Conservation (phyloP, 2,329 filamentous ascomycete genomes). For the Aspergillus hiratsukae region DNA sequence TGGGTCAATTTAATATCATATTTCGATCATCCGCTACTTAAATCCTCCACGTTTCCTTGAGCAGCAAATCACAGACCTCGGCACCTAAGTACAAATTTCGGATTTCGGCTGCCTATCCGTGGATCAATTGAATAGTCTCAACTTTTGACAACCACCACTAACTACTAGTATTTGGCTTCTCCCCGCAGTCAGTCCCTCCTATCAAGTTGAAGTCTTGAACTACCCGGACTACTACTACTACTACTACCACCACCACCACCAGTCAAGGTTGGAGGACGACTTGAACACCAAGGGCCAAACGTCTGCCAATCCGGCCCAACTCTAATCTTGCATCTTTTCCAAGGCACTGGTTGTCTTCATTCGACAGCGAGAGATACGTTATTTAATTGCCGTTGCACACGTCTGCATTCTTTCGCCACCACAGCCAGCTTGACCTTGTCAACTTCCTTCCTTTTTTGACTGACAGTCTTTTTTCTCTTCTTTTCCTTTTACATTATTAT, state of each 20-base stretch:
- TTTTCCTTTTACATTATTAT: slow-evolving; percentile 1
- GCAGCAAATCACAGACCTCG: neutral
- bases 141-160: neutral
- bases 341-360: neutral
- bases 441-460: slow-evolving; percentile 4
- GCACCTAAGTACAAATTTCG: neutral
- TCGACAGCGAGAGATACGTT: neutral
- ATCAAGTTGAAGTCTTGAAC: neutral
- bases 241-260: too few relatives aligned
- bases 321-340: slow-evolving; percentile 8
- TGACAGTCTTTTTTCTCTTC: slow-evolving; percentile 3
- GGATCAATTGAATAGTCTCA: neutral
- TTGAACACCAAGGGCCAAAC: slow-evolving; percentile 6
- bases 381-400: neutral
- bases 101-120: neutral
- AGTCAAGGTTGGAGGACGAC: slow-evolving; percentile 3
- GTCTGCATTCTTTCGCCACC: neutral
- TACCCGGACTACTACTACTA: neutral
- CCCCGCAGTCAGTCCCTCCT: neutral
- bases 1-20: neutral
- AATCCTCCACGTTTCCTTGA: neutral
- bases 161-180: neutral
- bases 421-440: neutral
- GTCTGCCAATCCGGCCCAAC: slow-evolving; percentile 5
- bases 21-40: neutral